Evolutionary conservation across 2,329 filamentous ascomycete species (phyloP).

Genomic region (Xylariales sp.): DNA sequence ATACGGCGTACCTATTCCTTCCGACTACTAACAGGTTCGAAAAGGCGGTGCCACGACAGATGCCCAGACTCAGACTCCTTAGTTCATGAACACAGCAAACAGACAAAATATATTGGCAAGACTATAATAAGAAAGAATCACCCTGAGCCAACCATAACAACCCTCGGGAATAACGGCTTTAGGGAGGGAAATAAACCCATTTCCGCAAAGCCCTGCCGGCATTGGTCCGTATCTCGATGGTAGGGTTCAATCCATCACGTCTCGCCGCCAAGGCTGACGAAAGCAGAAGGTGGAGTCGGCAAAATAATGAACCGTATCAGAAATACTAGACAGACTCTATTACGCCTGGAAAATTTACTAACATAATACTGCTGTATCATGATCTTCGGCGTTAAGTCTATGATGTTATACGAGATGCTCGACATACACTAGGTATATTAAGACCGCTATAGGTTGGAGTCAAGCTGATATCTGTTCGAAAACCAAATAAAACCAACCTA

Average conservation of each 20-base stretch:
- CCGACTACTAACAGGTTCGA: too few species aligned
- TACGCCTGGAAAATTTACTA: background rate
- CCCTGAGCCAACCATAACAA: background rate
- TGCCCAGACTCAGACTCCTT: too few species aligned
- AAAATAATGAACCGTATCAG: background rate
- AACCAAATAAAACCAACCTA: background rate
- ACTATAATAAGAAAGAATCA: too few species aligned
- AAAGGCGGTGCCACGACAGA: background rate
- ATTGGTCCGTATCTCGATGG: too few species aligned
- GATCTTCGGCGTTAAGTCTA: constrained; percentile 5
- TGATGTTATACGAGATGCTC: background rate
- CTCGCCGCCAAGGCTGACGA: constrained; percentile 2
- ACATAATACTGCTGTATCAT: background rate
- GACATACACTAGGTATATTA: background rate
- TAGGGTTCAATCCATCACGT: background rate
- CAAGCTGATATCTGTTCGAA: constrained; percentile 14
- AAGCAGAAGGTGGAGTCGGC: constrained; percentile 28
- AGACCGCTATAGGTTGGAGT: constrained; percentile 5
- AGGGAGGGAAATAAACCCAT: background rate
- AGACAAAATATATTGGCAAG: too few species aligned
- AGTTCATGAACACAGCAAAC: background rate
- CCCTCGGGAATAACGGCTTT: background rate
- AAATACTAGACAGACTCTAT: background rate
- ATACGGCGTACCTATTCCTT: too few species aligned
- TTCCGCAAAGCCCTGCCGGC: constrained; percentile 2